Percentiles rank a stretch among this genome's conserved stretches.
Conservation (phyloP, 805 yeast species). For the Nakazawaea ishiwadae region DNA sequence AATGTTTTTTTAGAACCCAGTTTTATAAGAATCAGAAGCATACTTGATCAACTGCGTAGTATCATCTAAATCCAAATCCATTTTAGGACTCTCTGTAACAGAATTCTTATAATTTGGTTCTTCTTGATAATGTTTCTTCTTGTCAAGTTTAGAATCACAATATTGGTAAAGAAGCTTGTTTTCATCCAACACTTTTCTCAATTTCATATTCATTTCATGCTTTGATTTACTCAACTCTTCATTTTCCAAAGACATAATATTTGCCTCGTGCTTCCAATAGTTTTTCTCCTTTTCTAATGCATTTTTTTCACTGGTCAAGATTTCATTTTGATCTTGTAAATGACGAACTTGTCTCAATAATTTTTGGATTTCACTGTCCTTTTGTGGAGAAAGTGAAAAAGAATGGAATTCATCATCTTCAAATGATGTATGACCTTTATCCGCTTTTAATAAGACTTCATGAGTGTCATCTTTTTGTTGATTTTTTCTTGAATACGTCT, state of each 20-base stretch:
- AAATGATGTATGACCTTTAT: background rate
- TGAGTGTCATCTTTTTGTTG: too few species aligned
- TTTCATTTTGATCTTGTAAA: conserved; percentile 1
- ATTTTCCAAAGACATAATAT: background rate
- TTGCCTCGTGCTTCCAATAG: conserved; percentile 6
- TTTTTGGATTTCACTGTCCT: background rate
- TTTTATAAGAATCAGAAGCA: too few species aligned
- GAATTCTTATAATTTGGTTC: background rate
- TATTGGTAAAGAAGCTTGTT: background rate
- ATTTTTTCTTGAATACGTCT: background rate
- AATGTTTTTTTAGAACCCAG: too few species aligned
- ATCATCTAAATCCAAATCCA: conserved; percentile 6
- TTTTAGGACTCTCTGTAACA: background rate
- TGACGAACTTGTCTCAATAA: background rate
- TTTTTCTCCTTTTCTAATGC: background rate
- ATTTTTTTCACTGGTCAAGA: background rate
- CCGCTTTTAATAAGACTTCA: background rate
- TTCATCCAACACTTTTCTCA: background rate
- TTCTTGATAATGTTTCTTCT: too few species aligned
- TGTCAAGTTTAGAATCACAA: background rate
- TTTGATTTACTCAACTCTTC: background rate
- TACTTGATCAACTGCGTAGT: conserved; percentile 11
- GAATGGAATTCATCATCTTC: background rate
- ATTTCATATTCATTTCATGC: background rate
- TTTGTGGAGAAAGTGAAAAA: too few species aligned